Base-by-base conservation (phyloP, 495 filamentous ascomycete genomes). In the Lasiosphaeria hispida region DNA sequence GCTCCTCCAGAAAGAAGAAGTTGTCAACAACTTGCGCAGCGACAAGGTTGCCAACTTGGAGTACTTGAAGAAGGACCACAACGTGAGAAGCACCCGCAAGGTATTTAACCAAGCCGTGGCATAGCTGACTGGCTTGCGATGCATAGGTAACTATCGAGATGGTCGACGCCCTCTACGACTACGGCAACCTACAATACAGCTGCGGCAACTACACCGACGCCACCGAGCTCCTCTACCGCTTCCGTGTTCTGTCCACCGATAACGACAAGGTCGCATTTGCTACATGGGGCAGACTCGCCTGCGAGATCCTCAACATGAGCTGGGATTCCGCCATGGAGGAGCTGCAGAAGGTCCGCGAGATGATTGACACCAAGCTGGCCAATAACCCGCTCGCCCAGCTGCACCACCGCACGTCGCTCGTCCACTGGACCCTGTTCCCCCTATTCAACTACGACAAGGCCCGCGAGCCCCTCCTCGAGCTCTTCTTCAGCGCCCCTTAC, bases 321-420 rank as follows among this genome's bases (percentile, higher is more conserved):
- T 98, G 94, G 94, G 94, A 97, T 52, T 81, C 81, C 35, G 92
- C 90, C n/a, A 89, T 97, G 81, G 93, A 96, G 75, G 94, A 97
- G 73, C 84, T 98, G 19, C 83, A 87, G 55, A 96, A 93, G 75
- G 87, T 96, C 44, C 93, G 94, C 77, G 94, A 98, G 69, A 80
- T 79, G 53, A 96, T 97, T 72, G 93, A 98, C 69, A 85, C 82
- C 36, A 87, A 89, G 70, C 84, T 97, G 48, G 95, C 96, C 83
- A 92, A 88, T 82, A 96, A 95, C 80, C 91, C 95, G 10, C 80
- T 97, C 53, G 92, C 86, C 30, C 94, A 98, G 75, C 87, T 98
- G 33, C 85, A 89, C 67, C 92, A 96, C 78, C 90, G 95, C 59
- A 93, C 91, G 34, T 95, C 92, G 90, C 82, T 98, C 64, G 89